Evolutionary conservation across 2,329 filamentous ascomycete genomes (phyloP), one percentile per base, ranked within the genome.

Genomic region (Davidsoniella neocaledoniae): DNA sequence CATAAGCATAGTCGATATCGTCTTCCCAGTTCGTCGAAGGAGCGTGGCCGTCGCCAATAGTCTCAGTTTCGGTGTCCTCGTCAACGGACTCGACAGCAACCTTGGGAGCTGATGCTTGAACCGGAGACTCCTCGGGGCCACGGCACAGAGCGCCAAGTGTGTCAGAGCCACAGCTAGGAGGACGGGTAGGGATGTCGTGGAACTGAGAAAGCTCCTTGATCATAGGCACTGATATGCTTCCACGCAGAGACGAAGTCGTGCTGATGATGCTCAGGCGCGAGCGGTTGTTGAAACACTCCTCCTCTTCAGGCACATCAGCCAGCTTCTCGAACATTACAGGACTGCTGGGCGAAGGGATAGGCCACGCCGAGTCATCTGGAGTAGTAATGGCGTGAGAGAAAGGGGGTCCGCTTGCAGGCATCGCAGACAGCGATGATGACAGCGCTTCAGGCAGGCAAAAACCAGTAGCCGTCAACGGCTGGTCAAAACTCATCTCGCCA

Each of bases 1-100:
- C 77, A 57, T 83, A 83, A 58, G 76, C 81, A 61, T 81, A 83
- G 58, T 83, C 79, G 54, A 83, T 81, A 54, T 77, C 77, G 48
- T 80, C 77, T 57, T 83, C 79, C 79, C 79, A 83, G 56, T 66
- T 78, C 21, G 25, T 50, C 10, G 71, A 69, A 6, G 63, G 62
- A 19, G 60, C 56, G n/a, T 63, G 54, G 3, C 54, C 49, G 2
- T 66, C 62, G n/a, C 57, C 38, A 21, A 43, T 23, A 25, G 38
- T 57, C 12, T 49, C 56, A 2, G 55, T 55, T 6, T 55, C 54
- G 10, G 57, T 55, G 5, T 61, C 59, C 2, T 55, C 57, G 14
- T 62, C 63, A 25, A 63, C 56, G n/a, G 16, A 43, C 40, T 44
- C 26, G n/a, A 66, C 49, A 43, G 70, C 68, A 38, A 68, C 63